These are phyloP conservation scores for Penicillium sp. DNA, from an alignment of 2,329 filamentous ascomycete genomes.

Conservation along the genomic window DNA sequence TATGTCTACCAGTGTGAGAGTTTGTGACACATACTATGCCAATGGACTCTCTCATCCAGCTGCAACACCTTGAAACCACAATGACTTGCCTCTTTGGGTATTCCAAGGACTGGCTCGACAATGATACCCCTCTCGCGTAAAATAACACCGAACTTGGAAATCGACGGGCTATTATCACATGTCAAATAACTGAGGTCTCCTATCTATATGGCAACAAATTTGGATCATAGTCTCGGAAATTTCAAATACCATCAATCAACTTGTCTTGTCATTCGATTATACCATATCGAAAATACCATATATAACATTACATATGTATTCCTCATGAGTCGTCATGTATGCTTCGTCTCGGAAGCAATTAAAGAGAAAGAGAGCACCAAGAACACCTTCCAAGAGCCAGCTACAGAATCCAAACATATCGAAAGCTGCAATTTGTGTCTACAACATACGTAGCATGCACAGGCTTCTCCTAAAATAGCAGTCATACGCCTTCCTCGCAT, in stretches of 20 bases:
- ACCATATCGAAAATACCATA: conserved; percentile 20
- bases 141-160: background rate
- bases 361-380: background rate
- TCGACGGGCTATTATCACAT: background rate
- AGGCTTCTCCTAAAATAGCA: background rate
- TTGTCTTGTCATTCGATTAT: conserved; percentile 13
- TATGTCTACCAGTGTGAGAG: background rate
- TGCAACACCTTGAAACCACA: background rate
- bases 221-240: background rate
- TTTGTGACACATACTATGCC: background rate
- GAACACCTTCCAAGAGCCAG: background rate
- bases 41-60: background rate
- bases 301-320: conserved; percentile 6
- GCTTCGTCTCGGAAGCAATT: background rate
- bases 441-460: background rate
- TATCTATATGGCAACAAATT: background rate
- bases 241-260: background rate
- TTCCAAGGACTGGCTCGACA: background rate
- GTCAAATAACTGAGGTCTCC: background rate
- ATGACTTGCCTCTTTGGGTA: background rate
- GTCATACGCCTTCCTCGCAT: background rate
- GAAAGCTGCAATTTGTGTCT: background rate
- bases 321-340: conserved; percentile 18
- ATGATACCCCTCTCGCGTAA: background rate
- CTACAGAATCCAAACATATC: background rate